Evolutionary conservation across 2,329 filamentous ascomycete species (phyloP), one percentile per base, ranked within the genome.

Genomic region (Penicillium sp.): DNA sequence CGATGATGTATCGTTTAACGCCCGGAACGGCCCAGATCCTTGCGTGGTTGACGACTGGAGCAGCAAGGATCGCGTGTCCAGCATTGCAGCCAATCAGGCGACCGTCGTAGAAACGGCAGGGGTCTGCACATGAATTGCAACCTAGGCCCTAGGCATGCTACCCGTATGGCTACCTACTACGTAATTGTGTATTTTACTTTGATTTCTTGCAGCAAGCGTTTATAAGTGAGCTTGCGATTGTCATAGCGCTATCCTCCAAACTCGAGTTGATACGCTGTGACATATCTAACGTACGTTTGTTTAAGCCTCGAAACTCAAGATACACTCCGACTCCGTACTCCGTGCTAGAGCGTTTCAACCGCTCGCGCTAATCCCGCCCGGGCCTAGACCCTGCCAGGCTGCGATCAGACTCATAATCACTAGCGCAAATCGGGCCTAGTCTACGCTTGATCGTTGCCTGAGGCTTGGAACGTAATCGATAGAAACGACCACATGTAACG

Each of bases 51-150:
- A 33, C 35, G 9, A 30, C 26, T 30, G 5, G 26, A 30, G 33
- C 50, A 52, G 50, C 50, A 38, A 53, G 51, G 51, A 53, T 21
- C 40, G 38, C 38, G 38, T 42, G 45, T 35, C 50, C 50, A 18
- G 18, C 50, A 6, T 20, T 18, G 18, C 50, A 46, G 40, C 50
- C 50, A 52, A 52, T 52, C 26, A 16, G 1, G 18, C 9, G 18
- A 14, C 40, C 11, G 4, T 16, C n/a, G 11, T n/a, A 24, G n/a
- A 48, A 33, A 52, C 18, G 24, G 49, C 38, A 45, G 50, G 50
- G 50, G 24, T 52, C 38, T 45, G 38, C n/a, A 23, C 20, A 38
- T n/a, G n/a, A n/a, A n/a, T 23, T 53, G 51, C 45, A 53, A 53
- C 51, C 23, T 51, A 23, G 5, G 20, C 18, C 20, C 3, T 35